phyloP scores from a whole-genome alignment of 257 asterid genomes.

The Echium plantagineum region DNA sequence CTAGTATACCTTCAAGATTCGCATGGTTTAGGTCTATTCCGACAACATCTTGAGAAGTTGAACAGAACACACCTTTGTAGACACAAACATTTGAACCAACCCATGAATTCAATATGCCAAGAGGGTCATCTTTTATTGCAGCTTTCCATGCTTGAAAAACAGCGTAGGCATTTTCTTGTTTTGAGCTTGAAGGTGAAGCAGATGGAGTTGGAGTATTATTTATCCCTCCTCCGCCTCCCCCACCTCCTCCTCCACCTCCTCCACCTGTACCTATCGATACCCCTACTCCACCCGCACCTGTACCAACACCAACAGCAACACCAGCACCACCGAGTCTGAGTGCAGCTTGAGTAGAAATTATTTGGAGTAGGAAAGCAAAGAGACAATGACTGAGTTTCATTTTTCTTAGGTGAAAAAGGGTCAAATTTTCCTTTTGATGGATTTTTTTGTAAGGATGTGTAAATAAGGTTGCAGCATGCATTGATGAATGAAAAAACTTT shows the following conservation, averaged over 20 bases:
- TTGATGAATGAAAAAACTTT: slow-evolving; percentile 10
- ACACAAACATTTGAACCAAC: slow-evolving; percentile 60
- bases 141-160: slow-evolving; percentile 91
- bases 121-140: slow-evolving; percentile 62
- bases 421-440: slow-evolving; percentile 11
- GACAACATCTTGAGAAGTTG: slow-evolving; percentile 48
- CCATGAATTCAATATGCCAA: slow-evolving; percentile 43
- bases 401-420: slow-evolving; percentile 10
- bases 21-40: slow-evolving; percentile 84
- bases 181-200: slow-evolving; percentile 15
- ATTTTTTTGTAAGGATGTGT: slow-evolving; percentile 24
- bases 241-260: too few species aligned
- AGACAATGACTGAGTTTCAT: slow-evolving; percentile 21
- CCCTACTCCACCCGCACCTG: not conserved
- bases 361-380: slow-evolving; percentile 25
- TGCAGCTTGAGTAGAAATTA: slow-evolving; percentile 20
- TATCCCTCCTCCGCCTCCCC: not conserved
- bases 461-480: slow-evolving; percentile 45
- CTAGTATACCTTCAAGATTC: slow-evolving; percentile 50
- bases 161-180: slow-evolving; percentile 30
- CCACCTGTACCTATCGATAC: too few species aligned
- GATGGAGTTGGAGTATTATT: slow-evolving; percentile 18
- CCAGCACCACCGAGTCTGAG: slow-evolving; percentile 33
- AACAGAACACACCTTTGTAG: slow-evolving; percentile 64
- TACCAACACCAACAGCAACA: slow-evolving; percentile 4